Evolutionary conservation across 1,139 yeast genomes (phyloP), one percentile per base, ranked within the genome.

Genomic region (Debaryomyces nepalensis): DNA sequence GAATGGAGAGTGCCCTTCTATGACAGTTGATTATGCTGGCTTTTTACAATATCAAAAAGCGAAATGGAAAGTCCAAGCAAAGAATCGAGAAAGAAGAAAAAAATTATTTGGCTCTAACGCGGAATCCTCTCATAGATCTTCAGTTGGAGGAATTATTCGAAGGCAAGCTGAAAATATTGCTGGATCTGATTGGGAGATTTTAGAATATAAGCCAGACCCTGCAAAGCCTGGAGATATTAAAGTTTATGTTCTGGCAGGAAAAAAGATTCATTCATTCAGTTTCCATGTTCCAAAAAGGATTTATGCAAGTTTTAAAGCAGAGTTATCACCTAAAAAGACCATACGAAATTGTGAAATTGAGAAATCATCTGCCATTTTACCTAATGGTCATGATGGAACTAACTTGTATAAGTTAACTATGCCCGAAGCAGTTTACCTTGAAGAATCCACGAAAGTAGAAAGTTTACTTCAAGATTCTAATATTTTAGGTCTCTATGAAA

Each of bases 11-110:
- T 82, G 88, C 62, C 97, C 97, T 0, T 76, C 82, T 6, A 84
- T 89, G 59, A 74, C 77, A 1, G 84, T 74, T 6, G 95, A 90
- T 58, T 93, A 95, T 62, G 75, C 64, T 4, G 88, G 79, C 0
- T 95, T 91, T 77, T 73, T 95, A 48, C 66, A 69, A 29, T 86
- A 87, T 55, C 95, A 88, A 63, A 90, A 91, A 59, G 78, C 82
- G 10, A 87, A 87, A 57, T 95, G 99, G 99, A 79, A 70, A 42
- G 67, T 80, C 5, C 96, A 90, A 59, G 77, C 79, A 21, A 79
- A 78, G 44, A 85, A 85, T 43, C 75, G 91, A 50, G 79, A 76
- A 45, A 78, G 95, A 54, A 77, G 97, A 57, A 76, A 76, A 40
- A 84, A 81, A 50, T 64, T 95, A 24, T 91, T 93, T 70, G 99